These are phyloP conservation scores for Pythium brachiatum DNA, from an alignment of 352 stramenopile species.

Conservation along the genomic window DNA sequence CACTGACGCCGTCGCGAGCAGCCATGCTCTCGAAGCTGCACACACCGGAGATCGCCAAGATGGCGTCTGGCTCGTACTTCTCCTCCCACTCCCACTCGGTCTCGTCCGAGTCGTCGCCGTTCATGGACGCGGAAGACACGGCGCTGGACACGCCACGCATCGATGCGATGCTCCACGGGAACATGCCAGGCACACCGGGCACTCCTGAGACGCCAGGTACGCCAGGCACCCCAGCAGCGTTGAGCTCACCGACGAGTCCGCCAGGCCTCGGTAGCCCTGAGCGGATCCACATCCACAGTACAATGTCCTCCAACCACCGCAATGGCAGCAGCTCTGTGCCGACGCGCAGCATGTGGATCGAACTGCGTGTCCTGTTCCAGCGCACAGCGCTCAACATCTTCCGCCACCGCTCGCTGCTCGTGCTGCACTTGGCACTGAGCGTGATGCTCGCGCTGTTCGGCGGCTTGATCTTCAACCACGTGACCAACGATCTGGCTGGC, in stretches of 20 bases:
- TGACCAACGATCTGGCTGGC: constrained; percentile 76
- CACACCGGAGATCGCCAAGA: constrained; percentile 9
- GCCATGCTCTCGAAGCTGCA: constrained; percentile 20
- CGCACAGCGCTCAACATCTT: constrained; percentile 72
- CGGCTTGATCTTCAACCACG: constrained; percentile 77
- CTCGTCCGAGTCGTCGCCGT: constrained; percentile 47
- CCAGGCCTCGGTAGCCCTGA: constrained; percentile 22
- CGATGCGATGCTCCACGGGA: constrained; percentile 25
- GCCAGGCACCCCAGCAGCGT: constrained; percentile 8
- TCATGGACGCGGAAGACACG: constrained; percentile 44
- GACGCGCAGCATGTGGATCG: constrained; percentile 46
- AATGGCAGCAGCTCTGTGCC: constrained; percentile 11
- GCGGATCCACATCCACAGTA: constrained; percentile 11
- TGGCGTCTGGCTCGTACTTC: constrained; percentile 12
- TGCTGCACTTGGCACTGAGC: constrained; percentile 62
- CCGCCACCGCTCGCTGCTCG: constrained; percentile 65
- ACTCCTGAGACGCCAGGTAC: constrained; percentile 22
- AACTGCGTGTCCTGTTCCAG: constrained; percentile 67
- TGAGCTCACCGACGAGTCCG: constrained; percentile 27
- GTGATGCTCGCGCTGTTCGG: constrained; percentile 58
- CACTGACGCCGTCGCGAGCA: constrained; percentile 1
- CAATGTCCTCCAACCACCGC: background rate
- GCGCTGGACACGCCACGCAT: constrained; percentile 47
- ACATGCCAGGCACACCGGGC: constrained; percentile 17
- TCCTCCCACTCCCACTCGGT: background rate